Conservation (phyloP, 805 yeast species). For the Wickerhamomyces mucosus region DNA sequence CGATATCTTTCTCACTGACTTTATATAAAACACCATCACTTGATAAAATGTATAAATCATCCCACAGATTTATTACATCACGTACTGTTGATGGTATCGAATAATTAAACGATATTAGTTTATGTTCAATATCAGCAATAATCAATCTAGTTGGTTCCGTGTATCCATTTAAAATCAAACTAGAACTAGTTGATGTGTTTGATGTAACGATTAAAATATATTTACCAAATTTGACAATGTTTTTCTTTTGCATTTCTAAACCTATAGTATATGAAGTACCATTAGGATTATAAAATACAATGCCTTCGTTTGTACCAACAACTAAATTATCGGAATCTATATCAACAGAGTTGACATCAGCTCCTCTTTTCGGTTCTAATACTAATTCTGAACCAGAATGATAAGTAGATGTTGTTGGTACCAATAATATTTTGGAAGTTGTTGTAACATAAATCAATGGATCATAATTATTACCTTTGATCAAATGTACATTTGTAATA, state of each 20-base stretch:
- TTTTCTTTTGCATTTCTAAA: constrained; percentile 47
- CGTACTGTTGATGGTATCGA: constrained; percentile 58
- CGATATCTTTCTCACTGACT: constrained; percentile 54
- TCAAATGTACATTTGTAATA: constrained; percentile 64
- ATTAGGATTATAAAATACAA: constrained; percentile 50
- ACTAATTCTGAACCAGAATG: constrained; percentile 49
- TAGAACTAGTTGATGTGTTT: constrained; percentile 25
- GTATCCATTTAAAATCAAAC: constrained; percentile 22
- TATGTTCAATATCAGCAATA: constrained; percentile 61
- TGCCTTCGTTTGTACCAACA: constrained; percentile 54
- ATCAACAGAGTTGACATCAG: constrained; percentile 34
- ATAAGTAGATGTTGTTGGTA: constrained; percentile 72
- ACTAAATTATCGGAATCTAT: constrained; percentile 37
- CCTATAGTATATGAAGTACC: constrained; percentile 43
- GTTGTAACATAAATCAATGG: constrained; percentile 63
- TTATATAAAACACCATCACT: constrained; percentile 69
- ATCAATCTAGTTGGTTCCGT: constrained; percentile 44
- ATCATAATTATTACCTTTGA: constrained; percentile 29
- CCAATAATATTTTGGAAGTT: constrained; percentile 58
- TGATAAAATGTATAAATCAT: constrained; percentile 50
- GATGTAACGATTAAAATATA: constrained; percentile 55
- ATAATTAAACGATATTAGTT: constrained; percentile 59
- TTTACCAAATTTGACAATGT: constrained; percentile 38
- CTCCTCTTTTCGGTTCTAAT: constrained; percentile 37
- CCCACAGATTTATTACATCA: constrained; percentile 49